phyloP scores from a whole-genome alignment of 805 yeast genomes.

The Hanseniaspora pseudoguilliermondii region DNA sequence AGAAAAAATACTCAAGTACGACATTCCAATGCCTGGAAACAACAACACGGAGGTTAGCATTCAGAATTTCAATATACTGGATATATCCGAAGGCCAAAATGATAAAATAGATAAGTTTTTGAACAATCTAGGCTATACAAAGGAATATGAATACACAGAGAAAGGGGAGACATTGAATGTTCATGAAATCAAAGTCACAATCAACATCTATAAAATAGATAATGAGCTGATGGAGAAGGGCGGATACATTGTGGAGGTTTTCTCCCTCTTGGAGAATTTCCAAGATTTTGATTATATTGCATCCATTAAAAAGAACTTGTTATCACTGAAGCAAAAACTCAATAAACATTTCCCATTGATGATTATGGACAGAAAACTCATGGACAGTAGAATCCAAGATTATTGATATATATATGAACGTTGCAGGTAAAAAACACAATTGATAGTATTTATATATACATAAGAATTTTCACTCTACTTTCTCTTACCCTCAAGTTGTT shows the following conservation, averaged over 20 bases:
- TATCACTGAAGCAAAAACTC: constrained; percentile 50
- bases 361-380: constrained; percentile 63
- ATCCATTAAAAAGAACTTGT: constrained; percentile 50
- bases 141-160: constrained; percentile 47
- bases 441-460: too few relatives aligned
- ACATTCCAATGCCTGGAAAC: constrained; percentile 62
- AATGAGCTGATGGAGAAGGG: constrained; percentile 40
- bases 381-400: constrained; percentile 56
- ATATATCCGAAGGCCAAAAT: constrained; percentile 24
- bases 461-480: constrained; percentile 20
- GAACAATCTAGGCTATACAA: constrained; percentile 58
- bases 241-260: constrained; percentile 47
- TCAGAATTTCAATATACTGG: constrained; percentile 46
- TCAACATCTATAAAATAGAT: constrained; percentile 21
- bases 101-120: constrained; percentile 29
- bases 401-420: not conserved
- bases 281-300: constrained; percentile 65
- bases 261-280: constrained; percentile 54
- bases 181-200: constrained; percentile 1
- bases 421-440: too few relatives aligned
- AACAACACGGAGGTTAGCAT: constrained; percentile 42
- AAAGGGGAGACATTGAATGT: constrained; percentile 36
- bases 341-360: constrained; percentile 54
- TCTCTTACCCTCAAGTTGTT: constrained; percentile 56
- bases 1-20: constrained; percentile 22